Evolutionary conservation across 257 asterid genomes (phyloP).

Genomic region (Jasminum sambac): DNA sequence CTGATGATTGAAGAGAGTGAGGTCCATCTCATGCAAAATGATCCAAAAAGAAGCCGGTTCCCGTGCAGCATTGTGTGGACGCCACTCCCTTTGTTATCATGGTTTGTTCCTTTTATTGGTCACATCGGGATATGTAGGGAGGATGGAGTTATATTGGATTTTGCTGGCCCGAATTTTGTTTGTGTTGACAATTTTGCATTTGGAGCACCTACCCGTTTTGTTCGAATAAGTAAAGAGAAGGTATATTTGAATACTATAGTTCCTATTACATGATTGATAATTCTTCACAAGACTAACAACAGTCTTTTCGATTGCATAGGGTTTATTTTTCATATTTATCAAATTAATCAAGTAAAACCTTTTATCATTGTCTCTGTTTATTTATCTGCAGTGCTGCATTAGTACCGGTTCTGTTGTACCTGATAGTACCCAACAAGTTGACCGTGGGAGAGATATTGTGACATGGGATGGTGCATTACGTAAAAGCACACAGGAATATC

Average conservation of each 20-base stretch:
- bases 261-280: background rate
- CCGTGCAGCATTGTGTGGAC: constrained; percentile 95
- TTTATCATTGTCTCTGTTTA: background rate
- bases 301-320: background rate
- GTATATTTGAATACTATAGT: constrained; percentile 33
- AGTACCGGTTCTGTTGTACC: constrained; percentile 37
- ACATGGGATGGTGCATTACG: constrained; percentile 79
- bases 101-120: constrained; percentile 85
- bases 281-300: background rate
- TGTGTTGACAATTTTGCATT: constrained; percentile 85
- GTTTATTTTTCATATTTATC: background rate
- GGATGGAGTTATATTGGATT: constrained; percentile 90
- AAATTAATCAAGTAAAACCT: background rate
- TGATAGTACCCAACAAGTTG: constrained; percentile 32
- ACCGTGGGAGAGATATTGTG: constrained; percentile 32
- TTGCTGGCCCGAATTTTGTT: constrained; percentile 90
- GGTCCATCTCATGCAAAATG: constrained; percentile 39
- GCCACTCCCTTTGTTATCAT: constrained; percentile 86
- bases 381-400: constrained; percentile 50
- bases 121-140: constrained; percentile 89
- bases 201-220: constrained; percentile 79
- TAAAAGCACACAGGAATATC: constrained; percentile 81
- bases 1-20: constrained; percentile 53
- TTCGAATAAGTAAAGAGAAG: constrained; percentile 72
- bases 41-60: constrained; percentile 63